These are phyloP conservation scores for Exophiala calicioides DNA, from an alignment of 2,329 filamentous ascomycete species.

Conservation along the genomic window DNA sequence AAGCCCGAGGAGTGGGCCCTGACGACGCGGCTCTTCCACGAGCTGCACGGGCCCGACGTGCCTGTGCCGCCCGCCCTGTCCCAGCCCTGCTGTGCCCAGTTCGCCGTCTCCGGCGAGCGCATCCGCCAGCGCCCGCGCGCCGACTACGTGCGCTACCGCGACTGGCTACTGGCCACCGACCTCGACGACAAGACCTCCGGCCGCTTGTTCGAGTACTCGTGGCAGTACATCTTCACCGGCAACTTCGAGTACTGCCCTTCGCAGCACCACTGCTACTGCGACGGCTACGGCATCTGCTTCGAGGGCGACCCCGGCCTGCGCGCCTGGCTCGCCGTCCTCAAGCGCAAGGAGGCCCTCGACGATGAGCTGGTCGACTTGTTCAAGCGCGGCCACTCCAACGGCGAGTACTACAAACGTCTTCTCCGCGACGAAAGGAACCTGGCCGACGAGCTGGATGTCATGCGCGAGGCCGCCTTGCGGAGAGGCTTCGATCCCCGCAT, in stretches of 20 bases:
- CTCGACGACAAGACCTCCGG: conserved; percentile 59
- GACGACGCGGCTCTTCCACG: conserved; percentile 48
- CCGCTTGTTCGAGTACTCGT: conserved; percentile 64
- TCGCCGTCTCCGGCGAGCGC: conserved; percentile 60
- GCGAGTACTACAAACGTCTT: conserved; percentile 41
- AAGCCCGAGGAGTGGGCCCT: conserved; percentile 52
- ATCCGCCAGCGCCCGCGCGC: conserved; percentile 57
- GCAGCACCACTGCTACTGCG: conserved; percentile 63
- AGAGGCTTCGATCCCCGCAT: conserved; percentile 54
- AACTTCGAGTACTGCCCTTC: conserved; percentile 46
- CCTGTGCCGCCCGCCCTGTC: conserved; percentile 53
- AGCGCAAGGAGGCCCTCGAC: conserved; percentile 43
- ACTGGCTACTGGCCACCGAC: conserved; percentile 62
- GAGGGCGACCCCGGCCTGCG: conserved; percentile 52
- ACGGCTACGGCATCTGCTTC: conserved; percentile 65
- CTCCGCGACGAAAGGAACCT: conserved; percentile 47
- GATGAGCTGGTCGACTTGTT: conserved; percentile 44
- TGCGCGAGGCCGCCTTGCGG: conserved; percentile 48
- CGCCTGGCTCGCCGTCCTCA: conserved; percentile 49
- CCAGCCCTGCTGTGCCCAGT: conserved; percentile 66
- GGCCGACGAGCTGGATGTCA: conserved; percentile 43
- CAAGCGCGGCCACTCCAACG: conserved; percentile 32
- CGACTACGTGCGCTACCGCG: conserved; percentile 60
- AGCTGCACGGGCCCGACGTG: conserved; percentile 35
- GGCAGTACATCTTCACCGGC: conserved; percentile 64